A percentile compares a stretch with the other conserved stretches of the same genome.
phyloP scores from a whole-genome alignment of 805 yeast species.

The Starmerella apis region DNA sequence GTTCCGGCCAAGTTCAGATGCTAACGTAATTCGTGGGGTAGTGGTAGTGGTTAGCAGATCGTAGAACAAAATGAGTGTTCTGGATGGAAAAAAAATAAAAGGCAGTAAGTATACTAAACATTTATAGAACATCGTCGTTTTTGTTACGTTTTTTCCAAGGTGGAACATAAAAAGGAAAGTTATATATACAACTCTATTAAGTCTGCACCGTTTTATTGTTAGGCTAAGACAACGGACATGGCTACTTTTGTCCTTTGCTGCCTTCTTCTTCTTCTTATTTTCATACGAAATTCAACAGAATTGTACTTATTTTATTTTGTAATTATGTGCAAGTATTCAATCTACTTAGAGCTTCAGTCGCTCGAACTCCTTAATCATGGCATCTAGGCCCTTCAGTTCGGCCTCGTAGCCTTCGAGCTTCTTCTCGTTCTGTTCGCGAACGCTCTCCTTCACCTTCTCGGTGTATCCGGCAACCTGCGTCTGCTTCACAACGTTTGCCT shows the following conservation, averaged over 20 bases:
- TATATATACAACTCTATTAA: not conserved
- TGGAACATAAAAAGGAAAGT: no score
- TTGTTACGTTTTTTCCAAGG: no score
- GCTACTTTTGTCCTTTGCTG: not conserved
- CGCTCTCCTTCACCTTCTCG: constrained; percentile 72
- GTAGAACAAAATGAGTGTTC: no score
- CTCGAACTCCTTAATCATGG: constrained; percentile 76
- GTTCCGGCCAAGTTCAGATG: not conserved
- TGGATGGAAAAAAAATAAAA: no score
- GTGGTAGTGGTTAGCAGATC: no score
- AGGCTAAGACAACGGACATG: not conserved
- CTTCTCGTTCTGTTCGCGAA: constrained; percentile 61
- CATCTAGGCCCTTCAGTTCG: constrained; percentile 81
- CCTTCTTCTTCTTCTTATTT: no score
- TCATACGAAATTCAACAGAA: no score
- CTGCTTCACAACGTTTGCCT: constrained; percentile 57
- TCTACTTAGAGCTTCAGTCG: constrained; percentile 23
- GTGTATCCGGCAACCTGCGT: constrained; percentile 66
- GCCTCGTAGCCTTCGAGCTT: constrained; percentile 64
- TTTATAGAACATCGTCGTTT: no score
- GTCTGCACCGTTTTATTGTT: not conserved
- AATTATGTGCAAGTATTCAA: no score
- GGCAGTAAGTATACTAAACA: no score
- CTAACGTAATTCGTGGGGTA: constrained; percentile 1
- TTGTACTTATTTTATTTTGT: not conserved